phyloP scores from a whole-genome alignment of 768 basidiomycete species.

The Tricholoma saponaceum region DNA sequence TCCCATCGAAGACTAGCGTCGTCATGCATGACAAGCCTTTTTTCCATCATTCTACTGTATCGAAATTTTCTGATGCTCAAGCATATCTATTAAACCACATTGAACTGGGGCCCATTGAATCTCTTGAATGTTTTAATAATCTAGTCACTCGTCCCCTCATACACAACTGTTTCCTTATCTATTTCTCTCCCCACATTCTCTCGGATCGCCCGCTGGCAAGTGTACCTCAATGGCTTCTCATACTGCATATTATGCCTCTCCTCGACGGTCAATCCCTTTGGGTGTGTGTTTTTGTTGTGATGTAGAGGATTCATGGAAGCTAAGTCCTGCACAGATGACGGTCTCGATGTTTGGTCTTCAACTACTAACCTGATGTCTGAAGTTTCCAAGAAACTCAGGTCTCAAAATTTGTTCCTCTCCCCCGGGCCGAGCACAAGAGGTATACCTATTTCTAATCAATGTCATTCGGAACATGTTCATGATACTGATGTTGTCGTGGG shows the following conservation, averaged over 20 bases:
- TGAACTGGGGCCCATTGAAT: too few species aligned
- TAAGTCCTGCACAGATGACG: not conserved
- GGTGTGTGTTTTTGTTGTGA: not conserved
- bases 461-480: not conserved
- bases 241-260: not conserved
- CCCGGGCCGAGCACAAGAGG: not conserved
- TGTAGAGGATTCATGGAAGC: not conserved
- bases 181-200: not conserved
- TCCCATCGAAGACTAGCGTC: too few species aligned
- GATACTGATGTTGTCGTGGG: conserved; percentile 15
- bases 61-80: too few species aligned
- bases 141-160: not conserved
- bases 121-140: too few species aligned
- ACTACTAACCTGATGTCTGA: not conserved
- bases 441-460: not conserved
- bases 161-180: not conserved
- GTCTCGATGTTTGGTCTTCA: not conserved
- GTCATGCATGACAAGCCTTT: too few species aligned
- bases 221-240: not conserved
- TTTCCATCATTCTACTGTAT: too few species aligned
- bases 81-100: too few species aligned
- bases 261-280: not conserved
- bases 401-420: not conserved
- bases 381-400: not conserved
- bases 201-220: too few species aligned